Conservation (phyloP, 371 early-diverging fungal species). For the Mortierella sp. region DNA sequence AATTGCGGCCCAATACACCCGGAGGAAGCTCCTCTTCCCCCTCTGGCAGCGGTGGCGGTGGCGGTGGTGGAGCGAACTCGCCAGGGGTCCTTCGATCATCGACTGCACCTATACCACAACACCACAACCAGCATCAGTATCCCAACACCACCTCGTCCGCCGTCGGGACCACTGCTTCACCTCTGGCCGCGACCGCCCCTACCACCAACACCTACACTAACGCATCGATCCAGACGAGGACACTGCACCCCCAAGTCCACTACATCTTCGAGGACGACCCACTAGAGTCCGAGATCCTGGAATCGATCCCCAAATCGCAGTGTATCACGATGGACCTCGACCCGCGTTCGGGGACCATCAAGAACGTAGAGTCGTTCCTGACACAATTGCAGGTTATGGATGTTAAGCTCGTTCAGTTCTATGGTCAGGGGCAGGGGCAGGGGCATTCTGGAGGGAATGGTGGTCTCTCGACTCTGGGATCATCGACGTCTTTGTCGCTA, state of each 20-base stretch:
- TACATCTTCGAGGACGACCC: slow-evolving; percentile 51
- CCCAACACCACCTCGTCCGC: neutral
- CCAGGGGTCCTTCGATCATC: neutral
- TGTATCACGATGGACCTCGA: slow-evolving; percentile 48
- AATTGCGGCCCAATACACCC: too few relatives aligned
- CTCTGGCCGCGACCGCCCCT: neutral
- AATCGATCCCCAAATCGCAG: slow-evolving; percentile 37
- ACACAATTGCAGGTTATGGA: slow-evolving; percentile 44
- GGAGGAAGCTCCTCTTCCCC: neutral
- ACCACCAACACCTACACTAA: neutral
- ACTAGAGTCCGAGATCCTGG: slow-evolving; percentile 37
- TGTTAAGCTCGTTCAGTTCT: slow-evolving; percentile 20
- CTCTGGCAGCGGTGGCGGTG: neutral
- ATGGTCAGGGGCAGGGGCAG: neutral
- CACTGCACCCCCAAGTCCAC: slow-evolving; percentile 43
- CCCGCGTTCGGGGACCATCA: slow-evolving; percentile 31
- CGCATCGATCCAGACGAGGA: slow-evolving; percentile 27
- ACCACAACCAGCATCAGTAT: neutral
- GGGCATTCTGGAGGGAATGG: neutral
- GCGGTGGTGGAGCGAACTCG: neutral
- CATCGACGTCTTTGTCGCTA: slow-evolving; percentile 9
- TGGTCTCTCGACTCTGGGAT: too few relatives aligned
- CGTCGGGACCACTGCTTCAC: neutral
- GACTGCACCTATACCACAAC: slow-evolving; percentile 9
- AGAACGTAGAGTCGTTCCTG: slow-evolving; percentile 47